A percentile compares a stretch with the other conserved stretches of the same genome.
Conservation (phyloP, 257 asterid genomes). For the Buddleja alternifolia region DNA sequence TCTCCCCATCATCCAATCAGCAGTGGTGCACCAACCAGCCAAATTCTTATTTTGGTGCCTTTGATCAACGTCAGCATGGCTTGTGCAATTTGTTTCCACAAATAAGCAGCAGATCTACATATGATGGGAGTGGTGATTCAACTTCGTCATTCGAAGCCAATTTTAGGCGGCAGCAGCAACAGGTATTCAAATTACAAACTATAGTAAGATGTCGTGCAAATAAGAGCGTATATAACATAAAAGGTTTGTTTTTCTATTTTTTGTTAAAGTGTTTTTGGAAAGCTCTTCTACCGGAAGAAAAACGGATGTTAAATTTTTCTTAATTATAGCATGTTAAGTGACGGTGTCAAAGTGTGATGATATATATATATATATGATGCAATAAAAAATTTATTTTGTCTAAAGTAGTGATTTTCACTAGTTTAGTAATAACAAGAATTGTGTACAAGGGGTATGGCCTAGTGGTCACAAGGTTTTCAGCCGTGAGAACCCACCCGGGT, state of each 20-base stretch:
- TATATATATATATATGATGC: too few relatives aligned
- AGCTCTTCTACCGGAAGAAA: neutral
- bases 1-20: slow-evolving; percentile 48
- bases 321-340: too few relatives aligned
- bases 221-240: neutral
- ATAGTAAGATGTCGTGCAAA: neutral
- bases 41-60: slow-evolving; percentile 35
- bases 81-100: slow-evolving; percentile 44
- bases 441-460: too few relatives aligned
- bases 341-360: too few relatives aligned
- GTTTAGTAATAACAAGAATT: too few relatives aligned
- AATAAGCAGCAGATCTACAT: slow-evolving; percentile 43
- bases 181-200: slow-evolving; percentile 37
- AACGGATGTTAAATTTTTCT: too few relatives aligned
- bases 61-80: slow-evolving; percentile 42
- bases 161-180: slow-evolving; percentile 49
- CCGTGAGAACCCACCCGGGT: too few relatives aligned
- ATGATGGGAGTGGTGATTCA: slow-evolving; percentile 39
- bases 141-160: slow-evolving; percentile 40
- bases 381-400: too few relatives aligned
- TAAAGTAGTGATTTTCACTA: too few relatives aligned
- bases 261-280: neutral
- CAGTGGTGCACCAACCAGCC: slow-evolving; percentile 47
- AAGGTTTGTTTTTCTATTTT: neutral
- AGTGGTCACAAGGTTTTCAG: too few relatives aligned